A percentile compares a stretch with the other conserved stretches of the same genome.
Evolutionary conservation across 306 rosid genomes (phyloP).

Genomic region (Hippophae rhamnoides): DNA sequence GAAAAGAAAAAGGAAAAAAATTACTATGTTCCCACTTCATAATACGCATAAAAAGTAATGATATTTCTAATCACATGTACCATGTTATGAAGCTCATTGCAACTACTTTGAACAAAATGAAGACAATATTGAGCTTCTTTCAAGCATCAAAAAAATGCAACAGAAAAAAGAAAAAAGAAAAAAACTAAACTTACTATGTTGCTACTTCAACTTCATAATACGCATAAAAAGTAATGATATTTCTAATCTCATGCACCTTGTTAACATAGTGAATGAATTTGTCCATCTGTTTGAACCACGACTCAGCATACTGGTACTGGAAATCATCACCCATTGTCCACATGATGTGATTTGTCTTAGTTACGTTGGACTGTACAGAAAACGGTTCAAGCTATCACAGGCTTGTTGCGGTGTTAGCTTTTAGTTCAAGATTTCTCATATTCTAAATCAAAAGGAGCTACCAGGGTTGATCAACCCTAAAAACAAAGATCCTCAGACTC

Average conservation of each 20-base stretch:
- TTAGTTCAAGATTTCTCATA: not conserved
- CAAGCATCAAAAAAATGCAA: not conserved
- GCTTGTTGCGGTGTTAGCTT: conserved; percentile 1
- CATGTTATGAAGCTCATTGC: too few relatives aligned
- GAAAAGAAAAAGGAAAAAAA: not conserved
- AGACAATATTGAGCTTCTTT: too few relatives aligned
- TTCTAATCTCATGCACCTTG: conserved; percentile 32
- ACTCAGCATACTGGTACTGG: conserved; percentile 77
- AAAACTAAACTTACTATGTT: too few relatives aligned
- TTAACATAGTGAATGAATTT: conserved; percentile 80
- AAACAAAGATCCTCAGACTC: not conserved
- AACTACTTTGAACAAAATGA: too few relatives aligned
- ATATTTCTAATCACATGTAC: not conserved
- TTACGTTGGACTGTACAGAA: conserved; percentile 59
- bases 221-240: conserved; percentile 5
- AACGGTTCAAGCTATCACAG: conserved; percentile 15
- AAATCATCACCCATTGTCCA: conserved; percentile 99
- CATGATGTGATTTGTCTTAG: conserved; percentile 80
- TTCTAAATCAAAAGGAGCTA: not conserved
- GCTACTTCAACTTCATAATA: not conserved
- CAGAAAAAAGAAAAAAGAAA: not conserved
- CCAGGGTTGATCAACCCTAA: not conserved
- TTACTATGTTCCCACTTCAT: too few relatives aligned
- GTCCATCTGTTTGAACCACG: conserved; percentile 94
- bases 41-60: conserved; percentile 7